Evolutionary conservation across 23 red algal species (phyloP).

Genomic region (Agarophyton chilense): DNA sequence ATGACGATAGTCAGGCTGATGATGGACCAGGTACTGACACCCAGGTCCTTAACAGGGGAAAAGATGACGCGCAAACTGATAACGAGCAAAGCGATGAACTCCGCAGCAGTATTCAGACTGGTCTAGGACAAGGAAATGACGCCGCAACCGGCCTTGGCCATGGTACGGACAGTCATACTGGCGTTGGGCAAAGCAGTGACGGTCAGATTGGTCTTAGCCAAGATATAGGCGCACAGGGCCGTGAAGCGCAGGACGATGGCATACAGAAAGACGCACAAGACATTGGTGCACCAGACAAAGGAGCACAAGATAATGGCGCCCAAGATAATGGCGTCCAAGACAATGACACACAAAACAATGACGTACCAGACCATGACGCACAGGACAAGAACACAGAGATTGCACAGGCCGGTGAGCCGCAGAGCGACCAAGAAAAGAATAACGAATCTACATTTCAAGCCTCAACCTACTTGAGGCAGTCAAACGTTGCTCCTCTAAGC

Average conservation of each 20-base stretch:
- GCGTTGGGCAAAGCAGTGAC: neutral
- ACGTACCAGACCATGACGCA: no score
- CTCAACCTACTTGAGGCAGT: neutral
- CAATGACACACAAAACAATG: no score
- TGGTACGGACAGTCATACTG: no score
- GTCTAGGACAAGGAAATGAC: neutral
- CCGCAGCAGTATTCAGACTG: no score
- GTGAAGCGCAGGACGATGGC: neutral
- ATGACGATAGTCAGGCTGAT: neutral
- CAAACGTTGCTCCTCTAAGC: neutral
- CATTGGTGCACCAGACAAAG: no score
- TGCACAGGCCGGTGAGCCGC: neutral
- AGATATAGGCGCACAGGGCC: neutral
- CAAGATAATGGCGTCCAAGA: no score
- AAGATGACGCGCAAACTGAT: neutral
- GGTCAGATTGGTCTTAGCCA: neutral
- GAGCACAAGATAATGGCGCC: no score
- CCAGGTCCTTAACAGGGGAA: neutral
- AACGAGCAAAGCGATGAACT: neutral
- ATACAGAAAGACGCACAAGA: neutral
- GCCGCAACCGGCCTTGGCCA: no score
- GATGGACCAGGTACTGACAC: neutral
- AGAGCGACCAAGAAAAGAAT: neutral
- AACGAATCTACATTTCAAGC: neutral
- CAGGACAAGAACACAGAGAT: neutral